Percentiles rank a stretch among this genome's conserved stretches.
Conservation (phyloP, 1,284 basidiomycete genomes). For the Pseudozyma pruni region DNA sequence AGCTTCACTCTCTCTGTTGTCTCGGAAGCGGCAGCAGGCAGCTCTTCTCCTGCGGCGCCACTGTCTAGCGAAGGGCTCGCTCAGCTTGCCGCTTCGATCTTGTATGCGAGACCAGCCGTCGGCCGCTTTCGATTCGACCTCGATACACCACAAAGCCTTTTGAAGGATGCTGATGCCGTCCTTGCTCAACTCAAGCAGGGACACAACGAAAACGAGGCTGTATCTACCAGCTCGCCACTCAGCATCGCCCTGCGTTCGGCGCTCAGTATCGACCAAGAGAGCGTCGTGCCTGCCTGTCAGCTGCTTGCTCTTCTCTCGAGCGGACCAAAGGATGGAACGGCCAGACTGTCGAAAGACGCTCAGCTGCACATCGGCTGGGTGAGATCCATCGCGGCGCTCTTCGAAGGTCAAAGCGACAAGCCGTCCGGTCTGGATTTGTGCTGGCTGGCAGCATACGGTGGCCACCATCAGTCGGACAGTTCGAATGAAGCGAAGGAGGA, state of each 20-base stretch:
- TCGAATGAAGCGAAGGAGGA: neutral
- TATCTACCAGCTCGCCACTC: neutral
- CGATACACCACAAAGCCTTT: neutral
- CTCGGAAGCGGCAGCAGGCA: neutral
- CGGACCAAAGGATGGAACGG: neutral
- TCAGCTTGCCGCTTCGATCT: neutral
- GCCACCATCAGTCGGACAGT: neutral
- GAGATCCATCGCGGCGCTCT: conserved; percentile 2
- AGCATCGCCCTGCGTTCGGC: conserved; percentile 3
- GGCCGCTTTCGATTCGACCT: conserved; percentile 21
- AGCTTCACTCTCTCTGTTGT: conserved; percentile 7
- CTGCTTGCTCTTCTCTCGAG: conserved; percentile 9
- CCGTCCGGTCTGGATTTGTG: conserved; percentile 12
- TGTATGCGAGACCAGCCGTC: conserved; percentile 41
- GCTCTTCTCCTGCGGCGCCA: too few relatives aligned
- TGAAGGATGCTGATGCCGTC: conserved; percentile 4
- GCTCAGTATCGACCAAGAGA: conserved; percentile 3
- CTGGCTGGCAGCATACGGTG: conserved; percentile 40
- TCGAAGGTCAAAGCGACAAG: conserved; percentile 1
- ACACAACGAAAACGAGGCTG: neutral
- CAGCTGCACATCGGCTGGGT: conserved; percentile 24
- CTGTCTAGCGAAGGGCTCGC: neutral
- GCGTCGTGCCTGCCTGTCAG: conserved; percentile 31
- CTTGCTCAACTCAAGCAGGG: neutral
- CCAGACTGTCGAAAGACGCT: neutral